Percentiles rank a stretch among this genome's conserved stretches.
These are phyloP conservation scores for Petunia axillaris DNA, from an alignment of 257 asterid species.

Conservation along the genomic window DNA sequence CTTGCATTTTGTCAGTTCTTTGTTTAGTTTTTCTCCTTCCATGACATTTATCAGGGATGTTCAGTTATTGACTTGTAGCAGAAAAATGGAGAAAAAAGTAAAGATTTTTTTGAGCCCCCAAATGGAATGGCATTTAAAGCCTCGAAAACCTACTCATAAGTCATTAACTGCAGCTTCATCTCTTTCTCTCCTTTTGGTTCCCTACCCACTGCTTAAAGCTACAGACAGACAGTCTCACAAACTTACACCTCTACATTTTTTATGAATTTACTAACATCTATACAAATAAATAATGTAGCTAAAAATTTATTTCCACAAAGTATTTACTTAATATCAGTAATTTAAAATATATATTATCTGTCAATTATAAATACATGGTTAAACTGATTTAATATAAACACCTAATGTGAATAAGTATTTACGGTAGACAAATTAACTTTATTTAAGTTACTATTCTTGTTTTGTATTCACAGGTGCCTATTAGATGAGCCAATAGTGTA, in stretches of 20 bases:
- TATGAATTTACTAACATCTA: no score
- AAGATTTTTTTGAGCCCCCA: not conserved
- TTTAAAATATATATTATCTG: not conserved
- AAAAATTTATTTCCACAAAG: not conserved
- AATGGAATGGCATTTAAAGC: not conserved
- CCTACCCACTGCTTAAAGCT: slow-evolving; percentile 46
- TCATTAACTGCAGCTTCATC: not conserved
- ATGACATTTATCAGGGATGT: slow-evolving; percentile 11
- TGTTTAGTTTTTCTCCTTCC: not conserved
- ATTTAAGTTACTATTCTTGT: no score
- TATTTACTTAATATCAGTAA: not conserved
- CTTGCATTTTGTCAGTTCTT: slow-evolving; percentile 32
- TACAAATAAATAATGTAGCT: no score
- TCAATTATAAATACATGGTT: no score
- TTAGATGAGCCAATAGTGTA: no score
- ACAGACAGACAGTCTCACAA: slow-evolving; percentile 29
- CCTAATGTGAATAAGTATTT: no score
- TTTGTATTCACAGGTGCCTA: no score
- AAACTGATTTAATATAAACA: no score
- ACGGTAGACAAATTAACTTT: no score
- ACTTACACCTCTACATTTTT: slow-evolving; percentile 7
- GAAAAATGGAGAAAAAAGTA: not conserved
- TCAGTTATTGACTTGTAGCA: slow-evolving; percentile 29
- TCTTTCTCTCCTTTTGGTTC: slow-evolving; percentile 23
- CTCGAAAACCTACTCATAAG: not conserved